Conservation (phyloP, 2,329 filamentous ascomycete species). For the Fusarium sororula region DNA sequence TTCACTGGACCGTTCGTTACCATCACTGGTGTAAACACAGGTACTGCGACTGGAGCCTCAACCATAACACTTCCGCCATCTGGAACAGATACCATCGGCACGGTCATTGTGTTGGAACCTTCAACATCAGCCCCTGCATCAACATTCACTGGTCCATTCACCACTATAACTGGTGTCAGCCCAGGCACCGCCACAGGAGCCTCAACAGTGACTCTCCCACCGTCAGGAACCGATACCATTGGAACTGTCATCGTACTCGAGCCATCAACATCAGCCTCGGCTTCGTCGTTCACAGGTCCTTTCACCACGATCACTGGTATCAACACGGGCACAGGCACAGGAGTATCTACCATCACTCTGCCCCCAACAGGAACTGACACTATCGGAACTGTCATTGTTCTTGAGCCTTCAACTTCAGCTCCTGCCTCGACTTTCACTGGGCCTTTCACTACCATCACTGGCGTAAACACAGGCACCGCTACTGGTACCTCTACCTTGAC, state of each 20-base stretch:
- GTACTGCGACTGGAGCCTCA: background rate
- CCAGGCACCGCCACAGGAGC: background rate
- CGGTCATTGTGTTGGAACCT: background rate
- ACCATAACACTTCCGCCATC: background rate
- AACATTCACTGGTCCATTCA: background rate
- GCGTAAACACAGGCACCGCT: background rate
- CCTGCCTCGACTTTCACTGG: background rate
- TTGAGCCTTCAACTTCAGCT: background rate
- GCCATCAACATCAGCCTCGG: background rate
- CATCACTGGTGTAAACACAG: background rate
- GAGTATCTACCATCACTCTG: background rate
- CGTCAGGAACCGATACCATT: background rate
- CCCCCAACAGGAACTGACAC: background rate
- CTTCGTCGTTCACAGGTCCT: background rate
- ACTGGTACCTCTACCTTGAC: background rate
- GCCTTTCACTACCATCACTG: background rate
- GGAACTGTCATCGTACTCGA: background rate
- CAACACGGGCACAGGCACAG: background rate
- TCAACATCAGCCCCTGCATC: background rate
- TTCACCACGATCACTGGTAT: background rate
- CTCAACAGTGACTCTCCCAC: background rate
- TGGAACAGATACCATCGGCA: background rate
- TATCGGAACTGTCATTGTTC: background rate
- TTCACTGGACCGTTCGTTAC: background rate
- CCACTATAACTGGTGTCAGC: background rate